These are phyloP conservation scores for Collybia nuda DNA, from an alignment of 768 basidiomycete species.

Conservation along the genomic window DNA sequence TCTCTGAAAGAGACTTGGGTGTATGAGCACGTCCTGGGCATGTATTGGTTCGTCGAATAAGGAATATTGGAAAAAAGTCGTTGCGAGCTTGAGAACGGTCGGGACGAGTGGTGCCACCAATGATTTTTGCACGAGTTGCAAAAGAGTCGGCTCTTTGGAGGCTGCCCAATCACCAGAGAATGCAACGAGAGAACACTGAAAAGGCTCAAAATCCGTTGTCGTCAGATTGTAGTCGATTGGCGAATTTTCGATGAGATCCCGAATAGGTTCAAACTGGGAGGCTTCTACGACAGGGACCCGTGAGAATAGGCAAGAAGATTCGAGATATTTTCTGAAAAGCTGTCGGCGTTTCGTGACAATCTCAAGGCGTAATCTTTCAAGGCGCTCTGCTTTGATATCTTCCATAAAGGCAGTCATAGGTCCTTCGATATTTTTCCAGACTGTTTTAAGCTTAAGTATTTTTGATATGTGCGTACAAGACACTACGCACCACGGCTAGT, in stretches of 20 bases:
- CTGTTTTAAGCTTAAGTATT: constrained; percentile 14
- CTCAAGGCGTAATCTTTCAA: constrained; percentile 12
- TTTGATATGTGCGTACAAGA: not conserved
- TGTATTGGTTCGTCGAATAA: constrained; percentile 16
- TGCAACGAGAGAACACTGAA: constrained; percentile 7
- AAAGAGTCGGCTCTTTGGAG: constrained; percentile 11
- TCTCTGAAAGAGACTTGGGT: constrained; percentile 14
- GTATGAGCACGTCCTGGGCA: constrained; percentile 14
- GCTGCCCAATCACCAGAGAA: constrained; percentile 13
- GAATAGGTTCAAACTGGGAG: constrained; percentile 16
- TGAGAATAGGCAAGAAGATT: constrained; percentile 4
- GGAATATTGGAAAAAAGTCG: constrained; percentile 20
- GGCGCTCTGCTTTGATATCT: constrained; percentile 21
- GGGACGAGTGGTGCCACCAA: not conserved
- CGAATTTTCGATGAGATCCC: constrained; percentile 16
- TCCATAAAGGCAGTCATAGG: constrained; percentile 34
- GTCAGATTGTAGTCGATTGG: constrained; percentile 13
- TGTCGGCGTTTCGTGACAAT: constrained; percentile 15
- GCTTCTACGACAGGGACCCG: constrained; percentile 15
- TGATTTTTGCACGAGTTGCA: constrained; percentile 17
- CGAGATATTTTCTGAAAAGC: constrained; percentile 16
- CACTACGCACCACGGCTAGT: constrained; percentile 34
- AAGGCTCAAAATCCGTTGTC: constrained; percentile 11
- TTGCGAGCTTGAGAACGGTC: constrained; percentile 21
- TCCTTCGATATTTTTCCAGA: constrained; percentile 35